Evolutionary conservation across 1,284 basidiomycete species (phyloP), one percentile per base, ranked within the genome.

Genomic region (Trichosporon asahii): DNA sequence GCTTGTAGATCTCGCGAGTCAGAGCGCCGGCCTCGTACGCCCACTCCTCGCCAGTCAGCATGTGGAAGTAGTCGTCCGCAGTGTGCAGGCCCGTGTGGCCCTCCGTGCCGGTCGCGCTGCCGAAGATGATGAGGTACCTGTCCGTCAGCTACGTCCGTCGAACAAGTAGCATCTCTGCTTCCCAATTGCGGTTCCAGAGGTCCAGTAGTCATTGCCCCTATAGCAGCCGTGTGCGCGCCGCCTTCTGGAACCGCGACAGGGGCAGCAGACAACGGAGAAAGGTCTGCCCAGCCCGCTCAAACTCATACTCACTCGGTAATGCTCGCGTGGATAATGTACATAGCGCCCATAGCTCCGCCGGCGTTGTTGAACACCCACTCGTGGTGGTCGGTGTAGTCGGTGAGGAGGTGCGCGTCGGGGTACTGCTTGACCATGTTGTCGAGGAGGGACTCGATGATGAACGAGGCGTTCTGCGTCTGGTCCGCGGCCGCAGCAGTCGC

Each of bases 281-380:
- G 31, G 31, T 33, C 31, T 9, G 11, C 6, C 2, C 11, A 8
- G 31, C 31, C 31, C 31, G 31, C 31, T 33, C 31, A 33, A 33
- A 9, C 31, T 33, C 31, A 40, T 79, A 96, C 88, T 85, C 95
- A 93, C 86, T 96, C 94, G 8, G 94, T 95, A 77, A 97, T 90
- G 83, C 89, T 91, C 18, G 95, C 93, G 79, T 98, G 95, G 75
- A 99, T 92, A 84, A 98, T 88, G 84, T 94, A 98, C 96, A 99
- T 98, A 60, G 77, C 77, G 37, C 93, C 96, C 96, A 98, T 99
- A 0, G 97, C 96, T 67, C 97, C 96, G 21, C 95, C 96, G 0
- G 96, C 96, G 79, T 99, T 99, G 86, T 91, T 98, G 85, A 97
- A 93, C 57, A 98, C 89, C 96, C 96, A 98, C 79, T 98, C 95